phyloP scores from a whole-genome alignment of 2,329 filamentous ascomycete species.

The Fonsecaea erecta region DNA sequence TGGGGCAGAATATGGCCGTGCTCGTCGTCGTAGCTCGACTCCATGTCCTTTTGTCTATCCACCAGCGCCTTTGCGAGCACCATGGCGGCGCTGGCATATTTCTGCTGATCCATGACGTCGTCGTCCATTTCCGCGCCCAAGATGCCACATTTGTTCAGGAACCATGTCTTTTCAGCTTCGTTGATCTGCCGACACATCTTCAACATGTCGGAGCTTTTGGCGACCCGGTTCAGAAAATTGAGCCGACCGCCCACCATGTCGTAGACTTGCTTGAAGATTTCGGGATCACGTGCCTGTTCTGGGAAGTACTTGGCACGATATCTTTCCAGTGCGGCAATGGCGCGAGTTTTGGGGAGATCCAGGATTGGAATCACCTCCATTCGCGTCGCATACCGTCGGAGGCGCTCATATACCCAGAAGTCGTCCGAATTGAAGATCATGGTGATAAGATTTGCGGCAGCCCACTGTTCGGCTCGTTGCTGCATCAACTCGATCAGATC shows the following conservation, averaged over 20 bases:
- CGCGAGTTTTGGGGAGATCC: slow-evolving; percentile 79
- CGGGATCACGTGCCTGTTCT: slow-evolving; percentile 59
- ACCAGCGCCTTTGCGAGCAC: slow-evolving; percentile 88
- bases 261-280: slow-evolving; percentile 77
- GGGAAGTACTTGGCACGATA: slow-evolving; percentile 81
- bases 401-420: slow-evolving; percentile 95
- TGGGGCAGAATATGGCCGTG: slow-evolving; percentile 77
- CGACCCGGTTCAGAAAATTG: slow-evolving; percentile 85
- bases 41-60: slow-evolving; percentile 72
- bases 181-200: slow-evolving; percentile 74
- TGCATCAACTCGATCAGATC: slow-evolving; percentile 93
- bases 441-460: slow-evolving; percentile 86
- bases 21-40: slow-evolving; percentile 68
- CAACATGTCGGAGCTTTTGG: slow-evolving; percentile 82
- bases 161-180: slow-evolving; percentile 75
- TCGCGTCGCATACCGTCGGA: slow-evolving; percentile 88
- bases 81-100: slow-evolving; percentile 93
- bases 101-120: slow-evolving; percentile 97
- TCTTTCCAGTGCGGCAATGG: slow-evolving; percentile 74
- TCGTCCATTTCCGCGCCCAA: slow-evolving; percentile 82
- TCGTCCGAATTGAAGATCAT: slow-evolving; percentile 93
- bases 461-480: slow-evolving; percentile 95
- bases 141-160: slow-evolving; percentile 78
- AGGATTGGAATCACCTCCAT: slow-evolving; percentile 91
- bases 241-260: slow-evolving; percentile 84